Evolutionary conservation across 345 rosid genomes (phyloP).

Genomic region (Eucalyptus caleyi): DNA sequence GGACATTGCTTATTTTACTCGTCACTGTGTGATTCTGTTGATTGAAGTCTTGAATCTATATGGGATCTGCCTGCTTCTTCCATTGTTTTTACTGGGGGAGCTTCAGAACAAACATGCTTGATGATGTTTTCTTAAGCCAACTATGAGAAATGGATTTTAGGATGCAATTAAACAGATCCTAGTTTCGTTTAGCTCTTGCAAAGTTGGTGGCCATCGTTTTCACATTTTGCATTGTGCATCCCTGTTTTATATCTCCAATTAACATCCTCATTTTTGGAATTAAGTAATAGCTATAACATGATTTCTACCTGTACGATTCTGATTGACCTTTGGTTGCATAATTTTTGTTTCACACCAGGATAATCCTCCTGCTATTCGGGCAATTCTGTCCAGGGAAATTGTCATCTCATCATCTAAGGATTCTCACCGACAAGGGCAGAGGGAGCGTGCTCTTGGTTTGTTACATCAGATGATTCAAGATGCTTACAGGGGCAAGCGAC

Average conservation of each 20-base stretch:
- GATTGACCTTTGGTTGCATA: background rate
- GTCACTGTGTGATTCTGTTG: background rate
- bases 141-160: background rate
- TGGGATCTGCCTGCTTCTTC: background rate
- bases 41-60: background rate
- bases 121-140: background rate
- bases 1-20: background rate
- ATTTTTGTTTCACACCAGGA: slow-evolving; percentile 26
- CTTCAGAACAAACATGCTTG: background rate
- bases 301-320: background rate
- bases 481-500: slow-evolving; percentile 95
- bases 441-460: slow-evolving; percentile 82
- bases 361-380: slow-evolving; percentile 50
- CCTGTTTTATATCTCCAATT: background rate
- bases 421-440: slow-evolving; percentile 69
- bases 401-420: slow-evolving; percentile 45
- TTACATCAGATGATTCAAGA: slow-evolving; percentile 96
- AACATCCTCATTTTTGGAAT: background rate
- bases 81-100: background rate
- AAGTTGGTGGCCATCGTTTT: background rate
- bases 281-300: background rate
- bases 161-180: background rate
- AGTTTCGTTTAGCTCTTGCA: background rate
- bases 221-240: background rate
- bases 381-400: slow-evolving; percentile 56